A percentile compares a stretch with the other conserved stretches of the same genome.
Conservation (phyloP, 2,329 filamentous ascomycete species). For the Penicillium psychrosexuale region DNA sequence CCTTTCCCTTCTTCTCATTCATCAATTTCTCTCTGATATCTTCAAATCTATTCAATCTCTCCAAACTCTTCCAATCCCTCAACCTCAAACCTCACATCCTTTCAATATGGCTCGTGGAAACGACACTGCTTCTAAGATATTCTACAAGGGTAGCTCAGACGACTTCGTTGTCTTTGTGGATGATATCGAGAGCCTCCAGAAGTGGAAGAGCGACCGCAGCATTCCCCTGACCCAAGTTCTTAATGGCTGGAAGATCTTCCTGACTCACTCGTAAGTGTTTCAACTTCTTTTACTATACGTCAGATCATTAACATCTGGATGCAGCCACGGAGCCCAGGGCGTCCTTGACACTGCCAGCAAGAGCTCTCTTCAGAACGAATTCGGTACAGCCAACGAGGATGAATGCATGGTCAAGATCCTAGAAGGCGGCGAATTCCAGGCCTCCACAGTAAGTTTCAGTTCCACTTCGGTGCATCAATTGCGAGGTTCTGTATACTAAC, state of each 20-base stretch:
- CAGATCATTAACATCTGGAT: neutral
- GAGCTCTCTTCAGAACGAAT: constrained; percentile 74
- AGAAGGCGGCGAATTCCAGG: constrained; percentile 68
- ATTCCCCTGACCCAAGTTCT: constrained; percentile 82
- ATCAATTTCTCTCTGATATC: neutral
- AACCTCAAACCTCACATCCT: neutral
- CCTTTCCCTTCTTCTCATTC: neutral
- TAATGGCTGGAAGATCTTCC: constrained; percentile 82
- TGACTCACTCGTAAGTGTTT: constrained; percentile 75
- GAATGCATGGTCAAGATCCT: constrained; percentile 80
- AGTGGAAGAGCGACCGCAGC: constrained; percentile 78
- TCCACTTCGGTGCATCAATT: neutral
- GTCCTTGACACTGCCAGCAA: constrained; percentile 74
- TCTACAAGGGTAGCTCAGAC: constrained; percentile 73
- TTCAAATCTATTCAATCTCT: neutral
- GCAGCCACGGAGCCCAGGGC: constrained; percentile 81
- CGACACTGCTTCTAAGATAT: constrained; percentile 69
- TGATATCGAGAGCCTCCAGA: constrained; percentile 59
- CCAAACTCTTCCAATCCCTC: constrained; percentile 10
- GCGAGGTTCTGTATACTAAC: constrained; percentile 6
- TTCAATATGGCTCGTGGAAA: constrained; percentile 67
- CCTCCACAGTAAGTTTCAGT: constrained; percentile 50
- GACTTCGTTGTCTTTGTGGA: constrained; percentile 62
- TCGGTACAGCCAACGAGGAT: constrained; percentile 75
- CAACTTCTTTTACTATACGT: neutral